phyloP scores from a whole-genome alignment of 2,329 filamentous ascomycete genomes.

The Immersiporthe knoxdaviesiana region DNA sequence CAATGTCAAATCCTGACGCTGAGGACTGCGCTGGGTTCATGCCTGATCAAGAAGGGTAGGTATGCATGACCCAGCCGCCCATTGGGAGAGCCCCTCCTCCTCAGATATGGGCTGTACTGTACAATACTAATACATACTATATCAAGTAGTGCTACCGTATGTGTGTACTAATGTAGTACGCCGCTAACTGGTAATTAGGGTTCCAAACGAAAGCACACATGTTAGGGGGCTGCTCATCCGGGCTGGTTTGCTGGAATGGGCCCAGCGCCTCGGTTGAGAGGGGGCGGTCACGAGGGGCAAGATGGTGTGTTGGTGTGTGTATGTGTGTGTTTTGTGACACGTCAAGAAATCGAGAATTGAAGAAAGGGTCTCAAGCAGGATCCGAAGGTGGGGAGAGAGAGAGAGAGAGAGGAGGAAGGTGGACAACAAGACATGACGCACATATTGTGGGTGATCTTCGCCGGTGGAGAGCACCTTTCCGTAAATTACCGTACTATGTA shows the following conservation, averaged over 20 bases:
- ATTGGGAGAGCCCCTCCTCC: not conserved
- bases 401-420: no score
- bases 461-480: not conserved
- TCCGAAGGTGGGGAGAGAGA: not conserved
- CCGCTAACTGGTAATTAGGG: not conserved
- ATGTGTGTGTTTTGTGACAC: not conserved
- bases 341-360: not conserved
- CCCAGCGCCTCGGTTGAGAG: not conserved
- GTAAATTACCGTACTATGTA: not conserved
- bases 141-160: no score
- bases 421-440: not conserved
- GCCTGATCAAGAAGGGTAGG: not conserved
- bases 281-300: not conserved
- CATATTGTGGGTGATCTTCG: not conserved
- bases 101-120: not conserved
- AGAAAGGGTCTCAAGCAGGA: not conserved
- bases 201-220: not conserved
- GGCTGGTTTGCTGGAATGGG: not conserved
- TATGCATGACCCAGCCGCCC: not conserved
- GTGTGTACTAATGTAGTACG: not conserved
- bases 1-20: not conserved
- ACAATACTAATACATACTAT: no score
- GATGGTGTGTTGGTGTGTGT: no score
- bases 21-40: conserved; percentile 6
- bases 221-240: not conserved